Evolutionary conservation across 2,329 filamentous ascomycete genomes (phyloP).

Genomic region (Exophiala alcalophila): DNA sequence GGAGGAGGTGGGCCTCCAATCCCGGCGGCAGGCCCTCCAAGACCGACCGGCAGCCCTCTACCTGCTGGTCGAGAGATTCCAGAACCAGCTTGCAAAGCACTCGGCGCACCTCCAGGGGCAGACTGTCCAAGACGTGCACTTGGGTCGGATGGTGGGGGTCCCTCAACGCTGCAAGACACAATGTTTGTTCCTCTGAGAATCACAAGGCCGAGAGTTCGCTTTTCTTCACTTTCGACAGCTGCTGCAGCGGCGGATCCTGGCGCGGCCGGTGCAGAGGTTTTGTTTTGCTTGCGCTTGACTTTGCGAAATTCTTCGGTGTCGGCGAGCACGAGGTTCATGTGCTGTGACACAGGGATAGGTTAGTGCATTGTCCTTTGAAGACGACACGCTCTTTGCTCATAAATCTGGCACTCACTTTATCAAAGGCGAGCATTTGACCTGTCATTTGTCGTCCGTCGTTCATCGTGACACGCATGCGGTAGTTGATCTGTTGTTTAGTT

Average conservation of each 20-base stretch:
- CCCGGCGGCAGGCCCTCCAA: conserved; percentile 85
- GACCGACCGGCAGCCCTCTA: conserved; percentile 74
- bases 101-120: conserved; percentile 60
- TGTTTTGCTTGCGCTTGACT: conserved; percentile 81
- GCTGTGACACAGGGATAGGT: conserved; percentile 56
- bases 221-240: conserved; percentile 83
- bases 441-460: conserved; percentile 95
- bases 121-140: conserved; percentile 81
- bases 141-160: conserved; percentile 90
- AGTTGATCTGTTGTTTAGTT: conserved; percentile 74
- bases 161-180: conserved; percentile 91
- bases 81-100: conserved; percentile 72
- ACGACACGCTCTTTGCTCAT: no score
- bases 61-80: conserved; percentile 90
- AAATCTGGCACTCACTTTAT: conserved; percentile 75
- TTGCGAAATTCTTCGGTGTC: conserved; percentile 97
- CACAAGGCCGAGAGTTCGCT: conserved; percentile 90
- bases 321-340: conserved; percentile 98
- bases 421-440: conserved; percentile 96
- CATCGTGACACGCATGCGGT: conserved; percentile 95
- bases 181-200: conserved; percentile 95
- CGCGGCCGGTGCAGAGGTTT: conserved; percentile 57
- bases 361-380: no score
- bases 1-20: conserved; percentile 68
- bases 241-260: conserved; percentile 60